Evolutionary conservation across 2,329 filamentous ascomycete species (phyloP).

Genomic region (Penicillium sp.): DNA sequence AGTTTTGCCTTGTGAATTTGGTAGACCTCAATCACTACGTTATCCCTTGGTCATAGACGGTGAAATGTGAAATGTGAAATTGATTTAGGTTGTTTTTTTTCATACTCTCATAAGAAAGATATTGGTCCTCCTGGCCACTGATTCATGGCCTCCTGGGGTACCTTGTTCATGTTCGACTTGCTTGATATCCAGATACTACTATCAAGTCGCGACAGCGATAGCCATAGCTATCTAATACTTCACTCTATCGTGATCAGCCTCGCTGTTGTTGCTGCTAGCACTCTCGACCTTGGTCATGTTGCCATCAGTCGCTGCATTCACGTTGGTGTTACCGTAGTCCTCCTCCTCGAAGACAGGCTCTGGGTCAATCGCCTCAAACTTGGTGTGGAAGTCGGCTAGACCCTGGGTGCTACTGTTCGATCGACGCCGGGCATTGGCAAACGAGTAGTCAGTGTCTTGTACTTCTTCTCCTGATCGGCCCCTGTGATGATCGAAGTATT

Average conservation of each 20-base stretch:
- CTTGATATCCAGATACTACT: neutral
- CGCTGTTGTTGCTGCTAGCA: conserved; percentile 46
- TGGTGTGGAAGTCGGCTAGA: conserved; percentile 84
- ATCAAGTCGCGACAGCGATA: neutral
- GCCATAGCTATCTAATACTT: conserved; percentile 6
- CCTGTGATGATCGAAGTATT: conserved; percentile 52
- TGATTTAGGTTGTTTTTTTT: neutral
- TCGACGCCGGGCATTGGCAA: conserved; percentile 82
- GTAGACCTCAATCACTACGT: neutral
- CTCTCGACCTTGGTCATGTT: conserved; percentile 33
- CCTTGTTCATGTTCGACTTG: neutral
- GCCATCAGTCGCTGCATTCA: conserved; percentile 32
- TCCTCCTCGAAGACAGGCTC: conserved; percentile 92
- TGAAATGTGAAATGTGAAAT: neutral
- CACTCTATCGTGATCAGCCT: conserved; percentile 18
- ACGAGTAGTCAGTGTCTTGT: conserved; percentile 78
- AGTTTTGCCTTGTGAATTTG: neutral
- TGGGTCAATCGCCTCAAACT: conserved; percentile 86
- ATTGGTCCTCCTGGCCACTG: neutral
- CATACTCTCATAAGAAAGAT: neutral
- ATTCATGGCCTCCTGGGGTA: neutral
- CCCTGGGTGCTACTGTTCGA: conserved; percentile 83
- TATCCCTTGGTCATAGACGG: neutral
- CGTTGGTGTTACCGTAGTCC: conserved; percentile 65
- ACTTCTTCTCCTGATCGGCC: conserved; percentile 80